A percentile compares a stretch with the other conserved stretches of the same genome.
These are phyloP conservation scores for Nicotiana undulata DNA, from an alignment of 257 asterid genomes.

Conservation along the genomic window DNA sequence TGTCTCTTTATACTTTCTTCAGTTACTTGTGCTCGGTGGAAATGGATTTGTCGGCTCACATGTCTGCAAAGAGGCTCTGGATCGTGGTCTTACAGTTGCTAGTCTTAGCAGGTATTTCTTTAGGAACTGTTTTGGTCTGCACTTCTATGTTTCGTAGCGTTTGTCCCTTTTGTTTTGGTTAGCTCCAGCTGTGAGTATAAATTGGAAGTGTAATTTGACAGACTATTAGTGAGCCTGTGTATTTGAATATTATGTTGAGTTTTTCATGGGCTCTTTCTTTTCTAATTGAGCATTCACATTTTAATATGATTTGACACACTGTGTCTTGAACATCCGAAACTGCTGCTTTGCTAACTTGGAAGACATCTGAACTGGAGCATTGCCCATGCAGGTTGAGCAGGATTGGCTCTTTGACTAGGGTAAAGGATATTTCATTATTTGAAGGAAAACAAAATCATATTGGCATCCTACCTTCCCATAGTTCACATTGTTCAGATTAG, in stretches of 20 bases:
- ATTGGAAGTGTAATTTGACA: too few relatives aligned
- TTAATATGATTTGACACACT: too few relatives aligned
- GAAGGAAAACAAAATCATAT: neutral
- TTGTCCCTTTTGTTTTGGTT: neutral
- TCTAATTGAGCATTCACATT: too few relatives aligned
- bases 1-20: constrained; percentile 13
- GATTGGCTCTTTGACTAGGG: neutral
- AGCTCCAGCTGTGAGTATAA: neutral
- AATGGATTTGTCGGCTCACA: constrained; percentile 98
- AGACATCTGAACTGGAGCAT: too few relatives aligned
- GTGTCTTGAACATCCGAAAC: too few relatives aligned
- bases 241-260: neutral
- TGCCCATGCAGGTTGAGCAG: neutral
- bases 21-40: constrained; percentile 98
- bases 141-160: neutral
- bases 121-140: neutral
- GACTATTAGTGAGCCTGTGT: too few relatives aligned
- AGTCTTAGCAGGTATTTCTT: constrained; percentile 79
- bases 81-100: constrained; percentile 65
- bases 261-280: neutral
- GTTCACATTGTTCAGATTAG: neutral
- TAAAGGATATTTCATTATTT: neutral
- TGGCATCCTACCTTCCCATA: neutral
- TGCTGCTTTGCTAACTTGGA: too few relatives aligned
- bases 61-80: constrained; percentile 81